phyloP scores from a whole-genome alignment of 306 rosid genomes.

The Notholithocarpus densiflorus region DNA sequence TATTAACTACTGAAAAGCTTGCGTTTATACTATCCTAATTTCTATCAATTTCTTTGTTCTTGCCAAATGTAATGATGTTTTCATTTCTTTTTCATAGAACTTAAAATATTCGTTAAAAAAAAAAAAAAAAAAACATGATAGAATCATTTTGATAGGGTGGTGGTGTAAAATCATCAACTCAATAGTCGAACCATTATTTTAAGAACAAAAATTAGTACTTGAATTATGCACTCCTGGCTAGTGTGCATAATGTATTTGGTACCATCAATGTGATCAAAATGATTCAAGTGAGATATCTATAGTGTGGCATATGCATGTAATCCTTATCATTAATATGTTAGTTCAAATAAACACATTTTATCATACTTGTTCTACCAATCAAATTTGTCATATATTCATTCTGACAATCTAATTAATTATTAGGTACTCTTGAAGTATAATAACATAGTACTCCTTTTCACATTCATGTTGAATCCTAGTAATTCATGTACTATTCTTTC shows the following conservation, averaged over 20 bases:
- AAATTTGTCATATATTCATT: too few species aligned
- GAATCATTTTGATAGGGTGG: conserved; percentile 19
- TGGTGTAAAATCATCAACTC: conserved; percentile 17
- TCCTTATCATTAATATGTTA: too few species aligned
- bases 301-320: too few species aligned
- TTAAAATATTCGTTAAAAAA: conserved; percentile 6
- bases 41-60: conserved; percentile 18
- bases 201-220: background rate
- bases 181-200: background rate
- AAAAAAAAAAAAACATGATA: conserved; percentile 21
- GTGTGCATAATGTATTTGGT: too few species aligned
- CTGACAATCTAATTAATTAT: too few species aligned
- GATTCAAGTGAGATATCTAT: too few species aligned
- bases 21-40: conserved; percentile 40
- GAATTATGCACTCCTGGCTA: background rate
- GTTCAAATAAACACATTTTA: too few species aligned
- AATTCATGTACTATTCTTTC: background rate
- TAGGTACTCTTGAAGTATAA: too few species aligned
- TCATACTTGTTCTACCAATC: too few species aligned
- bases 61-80: background rate
- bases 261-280: too few species aligned
- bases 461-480: too few species aligned
- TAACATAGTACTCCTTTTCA: too few species aligned
- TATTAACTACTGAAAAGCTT: conserved; percentile 36
- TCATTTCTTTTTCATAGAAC: background rate